Percentiles rank a stretch among this genome's conserved stretches.
Conservation (phyloP, 1,139 yeast species). For the Hemisphaericaspora subhashii region DNA sequence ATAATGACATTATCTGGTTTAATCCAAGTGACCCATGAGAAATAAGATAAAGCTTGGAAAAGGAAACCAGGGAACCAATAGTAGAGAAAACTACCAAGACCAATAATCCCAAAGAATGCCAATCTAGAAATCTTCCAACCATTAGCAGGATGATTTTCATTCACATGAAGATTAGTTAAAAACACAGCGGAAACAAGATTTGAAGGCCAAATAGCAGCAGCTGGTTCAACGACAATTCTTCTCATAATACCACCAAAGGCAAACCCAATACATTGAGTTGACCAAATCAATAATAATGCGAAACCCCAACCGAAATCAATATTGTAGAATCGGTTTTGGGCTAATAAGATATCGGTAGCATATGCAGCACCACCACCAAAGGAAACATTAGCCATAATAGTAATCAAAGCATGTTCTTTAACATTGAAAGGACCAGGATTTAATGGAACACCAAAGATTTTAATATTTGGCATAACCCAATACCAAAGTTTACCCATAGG, state of each 20-base stretch:
- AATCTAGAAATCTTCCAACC: conserved; percentile 44
- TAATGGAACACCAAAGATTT: conserved; percentile 42
- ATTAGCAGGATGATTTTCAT: conserved; percentile 55
- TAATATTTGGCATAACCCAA: conserved; percentile 40
- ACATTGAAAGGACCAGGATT: conserved; percentile 68
- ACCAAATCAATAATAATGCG: conserved; percentile 48
- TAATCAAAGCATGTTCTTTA: conserved; percentile 65
- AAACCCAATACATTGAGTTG: conserved; percentile 64
- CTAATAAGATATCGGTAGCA: conserved; percentile 58
- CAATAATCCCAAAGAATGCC: conserved; percentile 30
- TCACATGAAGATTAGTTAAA: conserved; percentile 59
- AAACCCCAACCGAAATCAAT: conserved; percentile 41
- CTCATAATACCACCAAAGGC: conserved; percentile 63
- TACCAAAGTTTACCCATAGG: conserved; percentile 61
- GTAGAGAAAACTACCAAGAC: conserved; percentile 30
- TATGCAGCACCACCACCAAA: conserved; percentile 63
- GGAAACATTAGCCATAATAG: conserved; percentile 51
- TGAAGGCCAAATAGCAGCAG: conserved; percentile 68
- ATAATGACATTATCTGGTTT: conserved; percentile 46
- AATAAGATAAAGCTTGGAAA: conserved; percentile 36
- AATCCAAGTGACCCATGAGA: conserved; percentile 45
- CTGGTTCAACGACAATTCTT: conserved; percentile 59
- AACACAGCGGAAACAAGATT: conserved; percentile 48
- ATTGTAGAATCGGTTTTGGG: conserved; percentile 52
- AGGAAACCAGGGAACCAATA: conserved; percentile 47